Base-by-base conservation (phyloP, 2,329 filamentous ascomycete species). In the Alternaria brassicae region DNA sequence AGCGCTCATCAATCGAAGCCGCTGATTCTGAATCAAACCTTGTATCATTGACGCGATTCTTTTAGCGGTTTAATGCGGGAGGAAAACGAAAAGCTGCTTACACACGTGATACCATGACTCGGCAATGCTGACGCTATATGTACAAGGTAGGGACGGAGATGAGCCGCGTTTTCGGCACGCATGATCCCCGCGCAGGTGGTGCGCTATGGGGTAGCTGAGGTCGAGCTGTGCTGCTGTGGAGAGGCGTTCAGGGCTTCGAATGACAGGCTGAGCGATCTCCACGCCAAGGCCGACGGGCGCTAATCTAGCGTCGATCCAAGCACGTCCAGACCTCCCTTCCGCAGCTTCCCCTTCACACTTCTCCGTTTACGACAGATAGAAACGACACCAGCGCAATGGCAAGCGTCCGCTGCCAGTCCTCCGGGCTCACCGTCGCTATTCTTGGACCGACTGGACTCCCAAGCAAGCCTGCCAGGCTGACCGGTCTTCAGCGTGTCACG, bases 401-500 rank as follows among this genome's bases (percentile, higher is more conserved):
- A n/a, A 36, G 40, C 36, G 23, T 10, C 45, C 30, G 37, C 37
- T 17, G 6, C 45, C 15, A 48, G 17, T n/a, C 9, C 21, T 27
- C 25, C 27, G 30, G 23, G 17, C 28, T 25, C n/a, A 19, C 12
- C 27, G 36, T 27, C 28, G 39, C 60, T 61, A 61, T 58, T 63
- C 49, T 45, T 57, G 49, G 32, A 40, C 23, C 25, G 19, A 30
- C 17, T n/a, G 56, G 53, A 25, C 13, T 25, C 50, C 49, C 25
- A 37, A 52, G 36, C 10, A 42, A 40, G n/a, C 34, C 37, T 28
- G 17, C 25, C 23, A 44, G 53, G 30, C 53, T 61, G 53, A 55
- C 57, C 49, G 48, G 36, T 49, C 47, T 42, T 52, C 52, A 61
- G 58, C 58, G 40, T 63, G 52, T 51, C 55, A 59, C 40, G 55